Evolutionary conservation across 768 basidiomycete genomes (phyloP), one percentile per base, ranked within the genome.

Genomic region (Leccinum aurantiacum): DNA sequence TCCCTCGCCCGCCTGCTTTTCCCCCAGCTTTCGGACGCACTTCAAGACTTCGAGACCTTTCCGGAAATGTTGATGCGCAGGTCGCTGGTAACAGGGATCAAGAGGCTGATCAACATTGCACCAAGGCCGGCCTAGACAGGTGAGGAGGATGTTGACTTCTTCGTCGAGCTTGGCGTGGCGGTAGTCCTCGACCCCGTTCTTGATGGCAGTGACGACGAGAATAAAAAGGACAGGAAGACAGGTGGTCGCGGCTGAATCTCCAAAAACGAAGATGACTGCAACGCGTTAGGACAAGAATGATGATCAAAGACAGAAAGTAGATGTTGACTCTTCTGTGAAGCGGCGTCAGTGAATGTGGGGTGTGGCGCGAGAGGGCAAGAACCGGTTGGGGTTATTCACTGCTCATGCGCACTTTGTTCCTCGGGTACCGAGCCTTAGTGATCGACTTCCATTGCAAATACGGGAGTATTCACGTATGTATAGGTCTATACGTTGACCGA

Each of bases 151-250:
- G 77, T 99, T 98, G 65, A 98, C 95, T 68, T 94, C 87, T 61
- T 97, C 90, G 71, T 99, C 96, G 44, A 95, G 80, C 11, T 75
- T 67, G 9, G 89, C 90, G 54, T 96, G 87, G 19, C 95, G 86
- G 71, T 93, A 95, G 75, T 99, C 96, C 76, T 98, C 96, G 35
- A 98, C 79, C 6, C 89, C 96, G 72, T 99, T 96, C 75, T 98
- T 98, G 79, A 97, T 83, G 3, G 89, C 95, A 15, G 96, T 98
- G 53, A 96, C 89, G 25, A 78, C 71, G 44, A 99, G 73, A 63
- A 98, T 96, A 75, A 95, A 92, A 38, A 90, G 77, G 7, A 98
- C 81, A 0, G 96, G 96, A 4, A 98, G 76, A 66, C 91, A 89
- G 3, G 93, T 85, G 60, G 93, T 85, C 49, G 88, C 82, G 1